phyloP scores from a whole-genome alignment of 805 yeast genomes.

The Kuraishia cidri region DNA sequence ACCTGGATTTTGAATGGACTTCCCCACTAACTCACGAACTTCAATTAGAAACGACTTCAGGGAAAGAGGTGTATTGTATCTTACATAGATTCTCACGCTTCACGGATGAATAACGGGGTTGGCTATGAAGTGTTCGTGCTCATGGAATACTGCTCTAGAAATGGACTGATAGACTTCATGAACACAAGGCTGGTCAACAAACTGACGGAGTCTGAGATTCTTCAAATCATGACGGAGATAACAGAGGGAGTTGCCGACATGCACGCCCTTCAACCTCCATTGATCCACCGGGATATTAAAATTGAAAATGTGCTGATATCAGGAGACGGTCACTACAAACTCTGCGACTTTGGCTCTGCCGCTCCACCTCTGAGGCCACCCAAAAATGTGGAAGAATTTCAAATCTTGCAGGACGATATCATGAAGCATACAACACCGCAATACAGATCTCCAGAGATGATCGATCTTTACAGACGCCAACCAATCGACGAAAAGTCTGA shows the following conservation, averaged over 20 bases:
- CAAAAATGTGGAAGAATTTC: slow-evolving; percentile 47
- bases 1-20: neutral
- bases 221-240: slow-evolving; percentile 60
- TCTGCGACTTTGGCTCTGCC: slow-evolving; percentile 81
- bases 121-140: slow-evolving; percentile 73
- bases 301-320: slow-evolving; percentile 73
- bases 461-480: slow-evolving; percentile 56
- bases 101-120: slow-evolving; percentile 39
- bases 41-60: slow-evolving; percentile 47
- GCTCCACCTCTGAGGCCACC: slow-evolving; percentile 60
- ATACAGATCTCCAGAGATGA: slow-evolving; percentile 80
- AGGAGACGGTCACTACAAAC: slow-evolving; percentile 46
- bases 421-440: slow-evolving; percentile 80
- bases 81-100: slow-evolving; percentile 93
- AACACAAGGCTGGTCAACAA: slow-evolving; percentile 60
- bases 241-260: slow-evolving; percentile 71
- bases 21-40: slow-evolving; percentile 1
- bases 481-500: slow-evolving; percentile 80
- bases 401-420: slow-evolving; percentile 55
- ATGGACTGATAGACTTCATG: slow-evolving; percentile 76
- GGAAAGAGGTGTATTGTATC: slow-evolving; percentile 79
- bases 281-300: slow-evolving; percentile 74
- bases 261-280: slow-evolving; percentile 65
- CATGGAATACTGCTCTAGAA: slow-evolving; percentile 73
- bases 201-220: slow-evolving; percentile 58